These are phyloP conservation scores for Elongisporangium anandrum DNA, from an alignment of 352 stramenopile genomes.

Conservation along the genomic window DNA sequence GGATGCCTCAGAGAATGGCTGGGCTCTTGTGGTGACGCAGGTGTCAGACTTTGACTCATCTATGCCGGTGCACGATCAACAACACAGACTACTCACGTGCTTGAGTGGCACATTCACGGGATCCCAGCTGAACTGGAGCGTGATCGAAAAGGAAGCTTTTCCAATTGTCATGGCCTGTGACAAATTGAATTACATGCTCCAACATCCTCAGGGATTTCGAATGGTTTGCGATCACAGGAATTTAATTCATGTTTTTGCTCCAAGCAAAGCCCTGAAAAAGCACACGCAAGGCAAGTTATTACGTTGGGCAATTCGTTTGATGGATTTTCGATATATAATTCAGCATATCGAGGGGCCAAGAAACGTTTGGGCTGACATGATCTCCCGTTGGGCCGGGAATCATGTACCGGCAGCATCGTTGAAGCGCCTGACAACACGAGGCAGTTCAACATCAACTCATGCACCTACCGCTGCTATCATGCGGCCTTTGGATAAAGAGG, in stretches of 20 bases:
- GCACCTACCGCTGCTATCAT: no score
- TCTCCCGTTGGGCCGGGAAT: conserved; percentile 4
- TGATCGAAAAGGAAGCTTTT: conserved; percentile 17
- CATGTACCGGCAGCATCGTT: no score
- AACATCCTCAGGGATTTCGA: conserved; percentile 3
- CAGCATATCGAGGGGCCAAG: conserved; percentile 2
- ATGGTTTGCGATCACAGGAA: conserved; percentile 20
- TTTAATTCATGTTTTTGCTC: conserved; percentile 18
- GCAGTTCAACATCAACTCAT: no score
- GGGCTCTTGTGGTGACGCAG: conserved; percentile 10
- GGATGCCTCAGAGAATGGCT: conserved; percentile 8
- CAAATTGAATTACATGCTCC: conserved; percentile 12
- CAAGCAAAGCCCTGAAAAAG: conserved; percentile 5
- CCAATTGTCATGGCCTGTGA: conserved; percentile 7
- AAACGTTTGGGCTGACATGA: conserved; percentile 14
- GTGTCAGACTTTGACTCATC: background rate
- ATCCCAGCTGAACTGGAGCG: conserved; percentile 6
- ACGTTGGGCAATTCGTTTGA: conserved; percentile 10
- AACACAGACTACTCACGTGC: conserved; percentile 7
- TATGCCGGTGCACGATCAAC: conserved; percentile 4
- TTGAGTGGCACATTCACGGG: conserved; percentile 7
- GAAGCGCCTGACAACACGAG: no score
- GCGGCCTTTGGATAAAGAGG: no score
- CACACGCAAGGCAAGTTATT: conserved; percentile 10
- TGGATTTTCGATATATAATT: conserved; percentile 12